A percentile compares a stretch with the other conserved stretches of the same genome.
Conservation (phyloP, 805 yeast genomes). For the Schwanniomyces occidentalis region DNA sequence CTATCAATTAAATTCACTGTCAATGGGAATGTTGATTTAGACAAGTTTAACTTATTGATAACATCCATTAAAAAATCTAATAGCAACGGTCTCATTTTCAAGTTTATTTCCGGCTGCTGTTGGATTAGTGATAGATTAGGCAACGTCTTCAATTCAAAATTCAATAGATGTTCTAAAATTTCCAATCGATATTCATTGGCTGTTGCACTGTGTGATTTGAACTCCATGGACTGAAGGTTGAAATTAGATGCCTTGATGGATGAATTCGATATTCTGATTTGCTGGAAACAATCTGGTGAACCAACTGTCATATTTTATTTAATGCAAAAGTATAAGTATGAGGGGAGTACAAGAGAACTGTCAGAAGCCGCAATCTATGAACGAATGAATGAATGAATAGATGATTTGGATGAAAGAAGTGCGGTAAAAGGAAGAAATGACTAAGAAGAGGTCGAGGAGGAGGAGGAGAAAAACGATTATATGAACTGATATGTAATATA, state of each 20-base stretch:
- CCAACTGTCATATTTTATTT: slow-evolving; percentile 10
- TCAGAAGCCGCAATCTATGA: too few relatives aligned
- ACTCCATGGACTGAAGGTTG: slow-evolving; percentile 47
- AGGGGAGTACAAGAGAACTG: too few relatives aligned
- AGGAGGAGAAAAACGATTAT: too few relatives aligned
- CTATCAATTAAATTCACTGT: slow-evolving; percentile 47
- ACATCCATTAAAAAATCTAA: slow-evolving; percentile 47
- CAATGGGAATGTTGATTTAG: slow-evolving; percentile 43
- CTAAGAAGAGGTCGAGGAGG: too few relatives aligned
- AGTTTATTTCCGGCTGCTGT: slow-evolving; percentile 47
- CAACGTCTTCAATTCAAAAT: slow-evolving; percentile 27
- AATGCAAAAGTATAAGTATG: too few relatives aligned
- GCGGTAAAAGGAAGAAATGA: too few relatives aligned
- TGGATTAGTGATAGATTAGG: slow-evolving; percentile 39
- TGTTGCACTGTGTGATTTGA: slow-evolving; percentile 42
- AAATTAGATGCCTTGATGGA: slow-evolving; percentile 40
- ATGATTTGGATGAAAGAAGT: too few relatives aligned
- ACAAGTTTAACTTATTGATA: slow-evolving; percentile 39
- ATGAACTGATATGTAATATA: too few relatives aligned
- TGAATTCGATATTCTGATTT: slow-evolving; percentile 31
- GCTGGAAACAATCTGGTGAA: slow-evolving; percentile 35
- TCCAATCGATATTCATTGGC: slow-evolving; percentile 47
- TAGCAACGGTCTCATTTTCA: slow-evolving; percentile 44
- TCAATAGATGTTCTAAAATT: slow-evolving; percentile 34
- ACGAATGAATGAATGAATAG: too few relatives aligned